These are phyloP conservation scores for Scedosporium aurantiacum DNA, from an alignment of 2,329 filamentous ascomycete species.

Conservation along the genomic window DNA sequence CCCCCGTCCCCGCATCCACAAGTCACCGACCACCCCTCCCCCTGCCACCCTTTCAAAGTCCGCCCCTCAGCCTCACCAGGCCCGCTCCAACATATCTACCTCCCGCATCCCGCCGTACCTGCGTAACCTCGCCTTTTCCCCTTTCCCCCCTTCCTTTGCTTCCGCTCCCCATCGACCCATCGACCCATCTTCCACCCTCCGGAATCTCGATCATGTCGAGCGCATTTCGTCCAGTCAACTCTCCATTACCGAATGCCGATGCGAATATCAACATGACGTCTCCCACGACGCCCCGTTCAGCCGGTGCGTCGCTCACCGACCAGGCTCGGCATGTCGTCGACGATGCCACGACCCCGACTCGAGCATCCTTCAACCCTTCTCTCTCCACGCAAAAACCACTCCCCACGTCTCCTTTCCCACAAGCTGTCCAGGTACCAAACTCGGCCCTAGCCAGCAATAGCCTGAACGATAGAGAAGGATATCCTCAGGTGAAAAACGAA, in stretches of 20 bases:
- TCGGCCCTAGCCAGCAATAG: neutral
- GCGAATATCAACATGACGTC: constrained; percentile 18
- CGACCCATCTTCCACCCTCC: constrained; percentile 11
- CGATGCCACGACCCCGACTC: constrained; percentile 51
- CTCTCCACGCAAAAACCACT: constrained; percentile 41
- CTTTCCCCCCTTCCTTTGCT: constrained; percentile 7
- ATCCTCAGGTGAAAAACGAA: constrained; percentile 23
- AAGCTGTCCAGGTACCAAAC: constrained; percentile 30
- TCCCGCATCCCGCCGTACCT: constrained; percentile 11
- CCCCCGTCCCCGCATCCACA: constrained; percentile 4
- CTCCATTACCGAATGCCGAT: constrained; percentile 17
- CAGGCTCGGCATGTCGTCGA: constrained; percentile 22
- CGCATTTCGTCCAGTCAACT: constrained; percentile 37
- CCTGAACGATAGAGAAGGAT: constrained; percentile 1
- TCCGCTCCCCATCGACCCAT: constrained; percentile 19
- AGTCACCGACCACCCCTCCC: constrained; percentile 6
- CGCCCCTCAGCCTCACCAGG: constrained; percentile 6
- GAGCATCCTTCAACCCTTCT: constrained; percentile 36
- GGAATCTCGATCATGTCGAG: constrained; percentile 28
- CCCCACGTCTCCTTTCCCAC: constrained; percentile 40
- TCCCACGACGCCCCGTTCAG: constrained; percentile 20
- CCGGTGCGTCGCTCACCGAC: constrained; percentile 23
- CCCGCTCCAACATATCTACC: constrained; percentile 8
- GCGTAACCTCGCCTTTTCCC: constrained; percentile 9
- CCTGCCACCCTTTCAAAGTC: constrained; percentile 8